These are phyloP conservation scores for Schwanniomyces pseudopolymorphus DNA, from an alignment of 805 yeast species.

Conservation along the genomic window DNA sequence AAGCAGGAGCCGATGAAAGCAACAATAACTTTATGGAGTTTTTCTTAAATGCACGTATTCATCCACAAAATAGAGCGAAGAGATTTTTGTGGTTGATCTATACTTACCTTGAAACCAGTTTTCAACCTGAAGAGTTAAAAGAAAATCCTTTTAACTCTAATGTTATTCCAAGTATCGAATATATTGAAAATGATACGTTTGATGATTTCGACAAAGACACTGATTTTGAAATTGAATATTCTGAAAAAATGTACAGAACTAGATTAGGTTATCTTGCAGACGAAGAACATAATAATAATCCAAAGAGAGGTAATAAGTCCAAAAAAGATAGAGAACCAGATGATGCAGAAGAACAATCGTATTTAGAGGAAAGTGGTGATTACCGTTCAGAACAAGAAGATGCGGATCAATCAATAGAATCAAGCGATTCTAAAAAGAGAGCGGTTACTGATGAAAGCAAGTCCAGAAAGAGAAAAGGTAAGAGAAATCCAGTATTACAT, in stretches of 20 bases:
- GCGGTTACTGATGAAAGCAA: constrained; percentile 4
- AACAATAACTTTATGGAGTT: constrained; percentile 58
- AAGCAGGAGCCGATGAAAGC: constrained; percentile 14
- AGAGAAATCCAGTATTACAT: constrained; percentile 9
- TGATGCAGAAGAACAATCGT: constrained; percentile 4
- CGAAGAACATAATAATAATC: constrained; percentile 34
- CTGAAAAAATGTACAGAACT: constrained; percentile 46
- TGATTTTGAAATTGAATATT: constrained; percentile 46
- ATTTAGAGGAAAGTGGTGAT: constrained; percentile 3
- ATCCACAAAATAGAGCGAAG: constrained; percentile 65
- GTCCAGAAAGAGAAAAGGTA: constrained; percentile 8
- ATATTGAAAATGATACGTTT: constrained; percentile 24
- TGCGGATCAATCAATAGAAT: not conserved
- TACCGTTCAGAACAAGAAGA: constrained; percentile 1
- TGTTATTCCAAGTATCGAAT: constrained; percentile 37
- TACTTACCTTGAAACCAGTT: constrained; percentile 72
- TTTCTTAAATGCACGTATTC: constrained; percentile 59
- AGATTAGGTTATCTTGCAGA: constrained; percentile 41
- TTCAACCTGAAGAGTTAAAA: constrained; percentile 49
- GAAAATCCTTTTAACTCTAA: constrained; percentile 58
- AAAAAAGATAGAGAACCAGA: constrained; percentile 20
- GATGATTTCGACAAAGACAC: constrained; percentile 46
- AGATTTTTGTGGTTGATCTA: constrained; percentile 84
- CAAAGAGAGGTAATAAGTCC: constrained; percentile 31
- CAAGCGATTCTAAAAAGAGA: constrained; percentile 2